Conservation (phyloP, 192 early-diverging fungal genomes). For the Gonapodya prolifera region DNA sequence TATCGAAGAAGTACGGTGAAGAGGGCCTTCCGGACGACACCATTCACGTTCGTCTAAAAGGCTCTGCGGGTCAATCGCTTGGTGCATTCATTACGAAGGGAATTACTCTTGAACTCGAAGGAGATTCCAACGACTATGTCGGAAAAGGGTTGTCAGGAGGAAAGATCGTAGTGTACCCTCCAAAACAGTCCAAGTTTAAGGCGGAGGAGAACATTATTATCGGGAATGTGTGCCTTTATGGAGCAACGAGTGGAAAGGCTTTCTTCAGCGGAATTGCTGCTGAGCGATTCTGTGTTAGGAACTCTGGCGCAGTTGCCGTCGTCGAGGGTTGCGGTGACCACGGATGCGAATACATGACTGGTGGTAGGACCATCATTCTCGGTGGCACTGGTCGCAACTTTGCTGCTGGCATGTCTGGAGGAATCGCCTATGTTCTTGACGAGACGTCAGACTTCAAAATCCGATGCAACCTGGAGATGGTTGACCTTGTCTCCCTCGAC, state of each 20-base stretch:
- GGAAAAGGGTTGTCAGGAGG: slow-evolving; percentile 98
- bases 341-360: slow-evolving; percentile 99
- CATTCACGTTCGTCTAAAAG: slow-evolving; percentile 70
- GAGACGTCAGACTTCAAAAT: slow-evolving; percentile 41
- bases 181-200: slow-evolving; percentile 61
- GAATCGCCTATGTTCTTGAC: slow-evolving; percentile 89
- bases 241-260: slow-evolving; percentile 81
- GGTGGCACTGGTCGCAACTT: slow-evolving; percentile 90
- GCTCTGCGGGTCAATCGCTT: slow-evolving; percentile 92
- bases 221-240: slow-evolving; percentile 96
- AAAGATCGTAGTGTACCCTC: slow-evolving; percentile 77
- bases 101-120: slow-evolving; percentile 82
- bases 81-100: slow-evolving; percentile 89
- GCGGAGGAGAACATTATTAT: slow-evolving; percentile 84
- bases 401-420: slow-evolving; percentile 97
- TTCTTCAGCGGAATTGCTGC: slow-evolving; percentile 91
- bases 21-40: slow-evolving; percentile 74
- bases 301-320: slow-evolving; percentile 92
- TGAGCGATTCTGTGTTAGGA: slow-evolving; percentile 95
- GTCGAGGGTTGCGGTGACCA: slow-evolving; percentile 97
- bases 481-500: slow-evolving; percentile 68
- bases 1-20: slow-evolving; percentile 67
- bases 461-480: slow-evolving; percentile 85
- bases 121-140: slow-evolving; percentile 98
- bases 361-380: slow-evolving; percentile 81